Conservation (phyloP, 768 basidiomycete genomes). For the Hygrocybe coccinea region DNA sequence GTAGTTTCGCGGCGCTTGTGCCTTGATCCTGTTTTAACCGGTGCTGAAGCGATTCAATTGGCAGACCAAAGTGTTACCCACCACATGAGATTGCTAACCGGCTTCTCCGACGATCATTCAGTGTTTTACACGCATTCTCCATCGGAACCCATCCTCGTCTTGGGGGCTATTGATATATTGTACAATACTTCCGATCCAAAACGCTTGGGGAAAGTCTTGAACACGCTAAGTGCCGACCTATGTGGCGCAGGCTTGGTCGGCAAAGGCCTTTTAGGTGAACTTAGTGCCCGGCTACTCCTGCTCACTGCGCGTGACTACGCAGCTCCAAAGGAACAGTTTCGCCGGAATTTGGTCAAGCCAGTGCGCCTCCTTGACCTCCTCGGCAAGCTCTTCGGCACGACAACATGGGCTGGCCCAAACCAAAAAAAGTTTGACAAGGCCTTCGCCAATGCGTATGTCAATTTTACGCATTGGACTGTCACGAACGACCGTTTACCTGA, state of each 20-base stretch:
- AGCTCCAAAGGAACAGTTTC: slow-evolving; percentile 1
- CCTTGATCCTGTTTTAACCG: slow-evolving; percentile 11
- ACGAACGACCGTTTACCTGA: slow-evolving; percentile 15
- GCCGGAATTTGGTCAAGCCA: background rate
- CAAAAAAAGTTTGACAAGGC: slow-evolving; percentile 3
- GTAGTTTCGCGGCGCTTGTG: slow-evolving; percentile 18
- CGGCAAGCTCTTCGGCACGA: slow-evolving; percentile 5
- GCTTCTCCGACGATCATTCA: slow-evolving; percentile 8
- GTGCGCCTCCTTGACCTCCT: slow-evolving; percentile 2
- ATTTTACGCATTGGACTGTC: slow-evolving; percentile 21
- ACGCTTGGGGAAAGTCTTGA: slow-evolving; percentile 8
- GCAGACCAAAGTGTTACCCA: slow-evolving; percentile 14
- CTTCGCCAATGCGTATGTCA: slow-evolving; percentile 15
- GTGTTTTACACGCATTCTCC: slow-evolving; percentile 12
- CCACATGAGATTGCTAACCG: slow-evolving; percentile 19
- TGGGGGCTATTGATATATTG: slow-evolving; percentile 12
- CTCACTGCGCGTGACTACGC: slow-evolving; percentile 13
- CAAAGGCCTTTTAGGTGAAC: slow-evolving; percentile 17
- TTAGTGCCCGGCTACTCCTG: slow-evolving; percentile 13
- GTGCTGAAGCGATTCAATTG: slow-evolving; percentile 11
- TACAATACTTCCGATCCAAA: background rate
- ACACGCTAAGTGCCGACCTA: slow-evolving; percentile 13
- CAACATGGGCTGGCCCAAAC: background rate
- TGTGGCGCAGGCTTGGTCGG: slow-evolving; percentile 14
- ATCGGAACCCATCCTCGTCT: slow-evolving; percentile 15